Evolutionary conservation across 306 rosid species (phyloP), one percentile per base, ranked within the genome.

Genomic region (Hippophae gyantsensis): DNA sequence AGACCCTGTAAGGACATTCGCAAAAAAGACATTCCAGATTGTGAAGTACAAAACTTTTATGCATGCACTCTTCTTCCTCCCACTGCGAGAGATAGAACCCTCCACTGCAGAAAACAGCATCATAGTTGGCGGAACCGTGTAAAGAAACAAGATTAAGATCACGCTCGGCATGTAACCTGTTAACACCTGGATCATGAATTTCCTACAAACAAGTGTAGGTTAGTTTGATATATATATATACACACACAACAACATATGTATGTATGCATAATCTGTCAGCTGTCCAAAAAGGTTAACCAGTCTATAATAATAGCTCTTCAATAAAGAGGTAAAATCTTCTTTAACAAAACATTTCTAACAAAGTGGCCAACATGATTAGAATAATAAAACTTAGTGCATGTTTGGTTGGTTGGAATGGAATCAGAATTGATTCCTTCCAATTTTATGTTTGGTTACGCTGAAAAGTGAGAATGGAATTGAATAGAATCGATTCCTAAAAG

Each of bases 81-180:
- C 73, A 68, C 99, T 84, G 56, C 99, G 95, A 43, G 99, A 92
- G 75, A 88, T 72, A 60, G 75, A 69, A 14, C 99, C 99, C 76
- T 92, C 99, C 70, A 82, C 57, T 23, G 82, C 52, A 43, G 99
- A 84, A 71, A 86, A 74, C 55, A 77, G 52, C 95, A 92, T 81
- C 97, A 92, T 86, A 47, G 61, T 54, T 52, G 99, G 99, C 56
- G 94, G 90, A 74, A 77, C 99, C 49, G 68, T 48, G 61, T 66
- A 82, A 58, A 84, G 54, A 69, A 81, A 79, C 69, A 88, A 56
- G 59, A 88, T 78, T 75, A 88, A 86, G 73, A 92, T 74, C 66
- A 76, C 95, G 63, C 99, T 92, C 50, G 99, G 99, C 49, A 92
- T 79, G 85, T 92, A 92, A 49, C 99, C 99, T 18, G 96, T 84